Conservation (phyloP, 768 basidiomycete species). For the Mycena crocata region DNA sequence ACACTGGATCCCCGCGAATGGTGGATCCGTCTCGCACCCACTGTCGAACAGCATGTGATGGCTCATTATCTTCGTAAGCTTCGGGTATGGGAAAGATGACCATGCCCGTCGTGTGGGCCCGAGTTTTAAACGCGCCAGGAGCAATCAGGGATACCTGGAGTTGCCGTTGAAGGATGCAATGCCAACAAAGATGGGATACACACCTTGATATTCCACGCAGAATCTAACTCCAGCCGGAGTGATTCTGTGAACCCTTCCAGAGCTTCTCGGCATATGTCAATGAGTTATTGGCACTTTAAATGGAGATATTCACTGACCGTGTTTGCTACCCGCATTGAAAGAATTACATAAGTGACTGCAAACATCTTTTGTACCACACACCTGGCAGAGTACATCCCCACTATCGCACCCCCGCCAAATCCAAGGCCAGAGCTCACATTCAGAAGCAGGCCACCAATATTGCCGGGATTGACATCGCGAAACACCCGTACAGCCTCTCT, state of each 20-base stretch:
- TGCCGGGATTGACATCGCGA: constrained; percentile 13
- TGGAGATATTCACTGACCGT: not conserved
- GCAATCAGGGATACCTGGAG: constrained; percentile 20
- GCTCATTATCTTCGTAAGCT: not conserved
- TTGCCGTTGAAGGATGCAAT: not conserved
- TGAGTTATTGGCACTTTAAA: not conserved
- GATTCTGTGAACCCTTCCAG: constrained; percentile 26
- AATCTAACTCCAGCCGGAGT: constrained; percentile 12
- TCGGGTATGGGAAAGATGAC: not conserved
- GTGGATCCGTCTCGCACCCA: constrained; percentile 16
- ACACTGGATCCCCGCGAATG: constrained; percentile 15
- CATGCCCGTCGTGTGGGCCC: constrained; percentile 8
- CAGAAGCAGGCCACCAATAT: constrained; percentile 12
- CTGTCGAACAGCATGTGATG: constrained; percentile 10
- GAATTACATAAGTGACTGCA: not conserved
- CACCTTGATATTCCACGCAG: constrained; percentile 29
- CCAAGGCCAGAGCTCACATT: constrained; percentile 14
- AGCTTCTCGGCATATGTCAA: not conserved
- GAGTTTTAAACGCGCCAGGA: constrained; percentile 23
- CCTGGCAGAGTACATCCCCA: constrained; percentile 22
- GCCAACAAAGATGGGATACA: no score
- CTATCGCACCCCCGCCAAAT: constrained; percentile 8
- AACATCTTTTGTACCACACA: not conserved
- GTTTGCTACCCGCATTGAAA: not conserved
- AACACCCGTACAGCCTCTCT: constrained; percentile 26